phyloP scores from a whole-genome alignment of 805 yeast genomes.

The Wickerhamiella kazuoi region DNA sequence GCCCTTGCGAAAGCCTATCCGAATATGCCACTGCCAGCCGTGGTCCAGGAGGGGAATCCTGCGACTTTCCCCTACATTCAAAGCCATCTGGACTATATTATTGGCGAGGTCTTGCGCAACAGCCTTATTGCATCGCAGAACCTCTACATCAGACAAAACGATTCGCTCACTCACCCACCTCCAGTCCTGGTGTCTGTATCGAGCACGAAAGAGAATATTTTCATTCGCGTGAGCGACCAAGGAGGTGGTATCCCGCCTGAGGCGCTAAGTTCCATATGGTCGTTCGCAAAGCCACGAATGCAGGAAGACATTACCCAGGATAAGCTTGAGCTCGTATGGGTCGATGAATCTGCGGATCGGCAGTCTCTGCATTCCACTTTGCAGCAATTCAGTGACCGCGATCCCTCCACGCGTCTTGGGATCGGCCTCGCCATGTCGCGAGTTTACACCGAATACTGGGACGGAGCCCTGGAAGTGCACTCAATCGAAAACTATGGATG shows the following conservation, averaged over 20 bases:
- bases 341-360: conserved; percentile 9
- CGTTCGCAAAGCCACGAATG: conserved; percentile 38
- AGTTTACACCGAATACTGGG: conserved; percentile 93
- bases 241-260: conserved; percentile 70
- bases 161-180: conserved; percentile 23
- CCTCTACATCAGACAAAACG: conserved; percentile 20
- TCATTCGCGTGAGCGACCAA: conserved; percentile 67
- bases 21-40: conserved; percentile 37
- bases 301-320: conserved; percentile 7
- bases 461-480: conserved; percentile 68
- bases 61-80: conserved; percentile 66
- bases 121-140: conserved; percentile 62
- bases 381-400: conserved; percentile 47
- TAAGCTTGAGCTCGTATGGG: conserved; percentile 12
- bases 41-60: conserved; percentile 61
- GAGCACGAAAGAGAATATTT: conserved; percentile 44
- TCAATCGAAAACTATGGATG: conserved; percentile 84
- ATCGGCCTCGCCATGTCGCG: conserved; percentile 85
- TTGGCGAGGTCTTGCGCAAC: conserved; percentile 78
- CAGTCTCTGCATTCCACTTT: conserved; percentile 24
- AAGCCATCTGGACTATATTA: conserved; percentile 67
- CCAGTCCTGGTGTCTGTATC: conserved; percentile 66
- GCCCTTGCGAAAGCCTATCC: conserved; percentile 18
- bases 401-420: conserved; percentile 61
- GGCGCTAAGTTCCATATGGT: conserved; percentile 55